Evolutionary conservation across 2,329 filamentous ascomycete species (phyloP), one percentile per base, ranked within the genome.

Genomic region (Penicillium sp.): DNA sequence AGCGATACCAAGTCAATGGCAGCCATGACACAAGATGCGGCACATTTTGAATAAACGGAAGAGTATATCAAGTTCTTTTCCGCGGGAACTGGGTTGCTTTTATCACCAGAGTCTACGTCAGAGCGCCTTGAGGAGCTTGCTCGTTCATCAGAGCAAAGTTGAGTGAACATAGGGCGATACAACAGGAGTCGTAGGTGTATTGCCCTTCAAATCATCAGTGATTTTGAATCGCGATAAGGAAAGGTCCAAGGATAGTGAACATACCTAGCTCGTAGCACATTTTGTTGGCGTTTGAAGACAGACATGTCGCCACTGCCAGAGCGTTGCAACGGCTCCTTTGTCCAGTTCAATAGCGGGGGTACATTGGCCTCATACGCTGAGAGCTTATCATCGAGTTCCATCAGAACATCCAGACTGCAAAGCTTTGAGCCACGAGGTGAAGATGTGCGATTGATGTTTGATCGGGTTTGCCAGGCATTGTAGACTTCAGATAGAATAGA

Each of bases 401-500:
- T 66, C 11, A 72, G 57, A 0, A 57, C 55, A 52, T 70, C 67
- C 3, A 71, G 39, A 4, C 61, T 59, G 10, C 44, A 59, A 7
- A 62, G 61, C 27, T 49, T 56, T 14, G 49, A 55, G 8, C 51
- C 51, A 21, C 51, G 55, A 1, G 27, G 50, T 1, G 52, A 55
- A 31, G 40, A 41, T 21, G 55, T 39, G 29, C 49, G 54, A 22
- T 53, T 45, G 22, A 41, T 41, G 38, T 51, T 58, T 1, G 58
- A 58, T 34, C 58, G 59, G 10, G 62, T 55, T 31, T 63, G 61
- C 67, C 65, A 70, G 29, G 62, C 56, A 24, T 69, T 66, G 47
- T 75, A 74, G 9, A 73, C 65, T 31, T 70, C 64, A 0, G 64
- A 67, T 4, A 76, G 59, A 11, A 75, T 72, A 2, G 61, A 63